Conservation (phyloP, 2,329 filamentous ascomycete species). For the Ilyonectria robusta region DNA sequence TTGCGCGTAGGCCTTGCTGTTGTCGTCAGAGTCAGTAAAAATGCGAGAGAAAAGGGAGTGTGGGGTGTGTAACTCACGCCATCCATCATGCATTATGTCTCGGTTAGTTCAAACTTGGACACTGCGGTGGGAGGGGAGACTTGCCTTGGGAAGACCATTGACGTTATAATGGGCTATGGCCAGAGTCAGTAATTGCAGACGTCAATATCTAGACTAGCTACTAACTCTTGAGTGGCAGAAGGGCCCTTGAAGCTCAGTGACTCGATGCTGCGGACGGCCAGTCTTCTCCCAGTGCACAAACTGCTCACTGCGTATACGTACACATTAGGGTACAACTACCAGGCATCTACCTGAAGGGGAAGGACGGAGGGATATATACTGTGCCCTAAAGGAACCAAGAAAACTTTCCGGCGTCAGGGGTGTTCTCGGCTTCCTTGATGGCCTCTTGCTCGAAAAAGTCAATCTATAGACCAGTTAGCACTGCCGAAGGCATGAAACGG, state of each 20-base stretch:
- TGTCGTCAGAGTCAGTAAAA: not conserved
- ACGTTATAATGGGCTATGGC: slow-evolving; percentile 29
- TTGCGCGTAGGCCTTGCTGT: not conserved
- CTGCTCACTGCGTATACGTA: not conserved
- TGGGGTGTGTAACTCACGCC: slow-evolving; percentile 1
- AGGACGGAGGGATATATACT: not conserved
- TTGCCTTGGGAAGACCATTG: slow-evolving; percentile 31
- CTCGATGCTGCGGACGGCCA: slow-evolving; percentile 56
- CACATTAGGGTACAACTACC: not conserved
- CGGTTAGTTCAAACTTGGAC: not conserved
- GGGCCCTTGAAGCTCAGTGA: slow-evolving; percentile 63
- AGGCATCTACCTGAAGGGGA: not conserved
- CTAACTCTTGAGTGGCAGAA: slow-evolving; percentile 56
- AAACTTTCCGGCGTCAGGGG: slow-evolving; percentile 78
- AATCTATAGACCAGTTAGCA: slow-evolving; percentile 50
- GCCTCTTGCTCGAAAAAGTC: slow-evolving; percentile 86
- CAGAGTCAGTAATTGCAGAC: not conserved
- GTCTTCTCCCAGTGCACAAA: not conserved
- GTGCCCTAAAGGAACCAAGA: slow-evolving; percentile 87
- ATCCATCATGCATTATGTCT: slow-evolving; percentile 15
- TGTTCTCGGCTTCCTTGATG: slow-evolving; percentile 73
- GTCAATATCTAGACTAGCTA: slow-evolving; percentile 12
- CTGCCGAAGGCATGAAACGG: no score
- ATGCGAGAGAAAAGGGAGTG: not conserved
- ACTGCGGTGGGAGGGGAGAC: not conserved